Evolutionary conservation across 306 rosid species (phyloP).

Genomic region (Vachellia pachyceras): DNA sequence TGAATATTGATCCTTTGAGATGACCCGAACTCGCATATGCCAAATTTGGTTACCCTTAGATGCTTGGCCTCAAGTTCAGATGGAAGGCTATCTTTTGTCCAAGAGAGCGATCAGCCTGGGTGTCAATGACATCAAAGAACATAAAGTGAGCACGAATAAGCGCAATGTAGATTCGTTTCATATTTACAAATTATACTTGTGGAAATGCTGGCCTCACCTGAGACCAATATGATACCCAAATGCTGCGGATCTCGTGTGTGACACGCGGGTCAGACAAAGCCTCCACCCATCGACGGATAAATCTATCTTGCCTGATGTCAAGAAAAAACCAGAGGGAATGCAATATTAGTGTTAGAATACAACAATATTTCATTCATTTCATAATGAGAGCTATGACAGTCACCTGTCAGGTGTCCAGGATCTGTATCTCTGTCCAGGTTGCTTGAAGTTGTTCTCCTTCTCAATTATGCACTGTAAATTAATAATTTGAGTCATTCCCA

Average conservation of each 20-base stretch:
- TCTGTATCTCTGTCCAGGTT: constrained; percentile 10
- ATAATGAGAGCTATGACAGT: not conserved
- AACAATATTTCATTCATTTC: not conserved
- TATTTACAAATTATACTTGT: not conserved
- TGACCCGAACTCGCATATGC: no score
- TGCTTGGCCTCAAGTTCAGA: constrained; percentile 84
- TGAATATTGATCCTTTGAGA: no score
- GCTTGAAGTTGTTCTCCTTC: constrained; percentile 21
- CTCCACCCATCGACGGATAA: constrained; percentile 5
- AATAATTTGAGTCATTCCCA: not conserved
- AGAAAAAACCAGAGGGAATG: not conserved
- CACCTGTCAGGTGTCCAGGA: constrained; percentile 12
- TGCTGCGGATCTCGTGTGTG: constrained; percentile 8
- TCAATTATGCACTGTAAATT: constrained; percentile 12
- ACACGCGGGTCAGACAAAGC: constrained; percentile 9
- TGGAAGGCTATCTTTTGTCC: constrained; percentile 93
- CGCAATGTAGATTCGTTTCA: constrained; percentile 2
- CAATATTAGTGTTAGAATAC: not conserved
- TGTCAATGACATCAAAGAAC: constrained; percentile 24
- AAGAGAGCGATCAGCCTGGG: constrained; percentile 75
- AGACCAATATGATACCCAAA: constrained; percentile 8
- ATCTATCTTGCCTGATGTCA: constrained; percentile 11
- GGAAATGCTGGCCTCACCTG: not conserved
- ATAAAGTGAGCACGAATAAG: constrained; percentile 37
- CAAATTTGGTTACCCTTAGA: constrained; percentile 42